phyloP scores from a whole-genome alignment of 371 early-diverging fungal species.

The Mortierella polycephala region DNA sequence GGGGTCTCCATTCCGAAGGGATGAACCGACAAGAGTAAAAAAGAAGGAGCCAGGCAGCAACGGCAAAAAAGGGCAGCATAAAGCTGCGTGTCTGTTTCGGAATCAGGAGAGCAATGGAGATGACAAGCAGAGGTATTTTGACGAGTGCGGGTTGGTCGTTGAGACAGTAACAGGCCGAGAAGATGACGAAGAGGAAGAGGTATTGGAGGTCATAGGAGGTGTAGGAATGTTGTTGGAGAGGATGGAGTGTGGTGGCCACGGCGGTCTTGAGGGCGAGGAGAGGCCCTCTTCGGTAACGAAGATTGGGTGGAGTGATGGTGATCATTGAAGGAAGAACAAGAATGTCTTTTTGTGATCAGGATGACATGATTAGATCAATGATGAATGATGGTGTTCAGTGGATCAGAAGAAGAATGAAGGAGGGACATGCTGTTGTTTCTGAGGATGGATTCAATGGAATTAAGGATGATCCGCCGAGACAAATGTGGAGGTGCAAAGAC shows the following conservation, averaged over 20 bases:
- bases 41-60: constrained; percentile 68
- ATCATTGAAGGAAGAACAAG: not conserved
- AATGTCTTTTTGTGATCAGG: too few species aligned
- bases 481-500: too few species aligned
- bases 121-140: constrained; percentile 19
- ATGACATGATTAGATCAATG: too few species aligned
- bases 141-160: constrained; percentile 34
- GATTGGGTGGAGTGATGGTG: constrained; percentile 7
- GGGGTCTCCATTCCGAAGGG: constrained; percentile 64
- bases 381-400: too few species aligned
- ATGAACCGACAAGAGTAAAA: constrained; percentile 73
- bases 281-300: constrained; percentile 12
- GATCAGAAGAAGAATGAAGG: too few species aligned
- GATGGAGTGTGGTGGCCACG: constrained; percentile 3
- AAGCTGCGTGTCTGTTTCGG: constrained; percentile 48
- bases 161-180: constrained; percentile 34
- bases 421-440: too few species aligned
- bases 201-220: constrained; percentile 48
- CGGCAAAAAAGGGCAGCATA: constrained; percentile 65
- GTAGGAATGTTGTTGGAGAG: constrained; percentile 23
- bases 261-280: constrained; percentile 20
- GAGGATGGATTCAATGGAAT: too few species aligned
- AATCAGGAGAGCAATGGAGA: constrained; percentile 18
- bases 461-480: too few species aligned
- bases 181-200: constrained; percentile 31